Base-by-base conservation (phyloP, 2,329 filamentous ascomycete genomes). In the Akanthomyces uredinophilus region DNA sequence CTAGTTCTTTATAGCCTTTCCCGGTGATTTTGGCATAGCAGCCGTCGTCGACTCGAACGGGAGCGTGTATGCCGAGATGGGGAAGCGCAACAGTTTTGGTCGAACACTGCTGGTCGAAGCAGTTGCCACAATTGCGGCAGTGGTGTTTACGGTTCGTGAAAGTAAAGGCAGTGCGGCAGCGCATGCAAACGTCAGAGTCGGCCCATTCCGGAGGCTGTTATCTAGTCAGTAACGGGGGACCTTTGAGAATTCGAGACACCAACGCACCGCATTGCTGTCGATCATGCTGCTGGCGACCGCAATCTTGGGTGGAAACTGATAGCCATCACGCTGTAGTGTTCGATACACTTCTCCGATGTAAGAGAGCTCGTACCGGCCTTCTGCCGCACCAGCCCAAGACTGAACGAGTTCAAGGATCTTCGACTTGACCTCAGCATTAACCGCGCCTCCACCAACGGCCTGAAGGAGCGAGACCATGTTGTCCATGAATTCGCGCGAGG, bases 141-240 rank as follows among this genome's bases (percentile, higher is more conserved):
- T 99, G 95, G 73, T 99, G 95, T 73, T 98, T 99, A 70, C 95
- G 88, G 74, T 99, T 99, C 61, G 94, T 99, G 72, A 99, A 97
- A 53, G 92, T 97, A 70, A 99, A 99, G 20, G 92, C 78, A 14
- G 94, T 97, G 68, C 95, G 87, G 74, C 95, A 99, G 72, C 95
- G 89, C 92, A 99, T 97, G 74, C 95, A 99, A 37, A 99, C 94
- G 70, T 99, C 95, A 13, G 94, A 97, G 76, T 99, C 95, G 56
- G 88, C 87, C 95, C 95, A 99, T 77, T 99, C 95, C 0, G 95
- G 95, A 11, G 95, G 95, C 88, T 96, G 27, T 39, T 27, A 13
- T 10, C 46, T 13, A 8, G 60, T 60, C 29, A 60, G 44, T n/a
- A 41, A n/a, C 41, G 39, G 5, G 22, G 24, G 32, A 50, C 39